Base-by-base conservation (phyloP, 768 basidiomycete species). In the Trametopsis cervina region DNA sequence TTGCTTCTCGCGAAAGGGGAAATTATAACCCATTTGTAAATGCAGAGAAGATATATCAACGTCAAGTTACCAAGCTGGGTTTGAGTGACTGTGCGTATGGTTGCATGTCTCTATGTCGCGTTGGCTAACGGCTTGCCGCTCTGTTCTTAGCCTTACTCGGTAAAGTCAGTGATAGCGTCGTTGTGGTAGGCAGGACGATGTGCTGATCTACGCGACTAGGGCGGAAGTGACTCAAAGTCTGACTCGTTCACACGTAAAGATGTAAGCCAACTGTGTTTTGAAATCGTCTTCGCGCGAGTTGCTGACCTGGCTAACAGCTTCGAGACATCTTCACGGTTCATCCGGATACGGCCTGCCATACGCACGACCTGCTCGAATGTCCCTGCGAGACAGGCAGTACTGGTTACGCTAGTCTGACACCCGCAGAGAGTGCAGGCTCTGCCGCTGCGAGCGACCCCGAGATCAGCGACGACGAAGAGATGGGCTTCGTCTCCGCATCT, bases 51-150 rank as follows among this genome's bases (percentile, higher is more conserved):
- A 90, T 95, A 20, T 94, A 78, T 60, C 90, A 97, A 64, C 76
- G 95, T 49, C 94, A 97, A 65, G 82, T 97, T 24, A 96, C 90
- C 15, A 98, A 98, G 66, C 76, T 90, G 10, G 94, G 90, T 3
- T 67, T 98, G 40, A 92, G 90, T 54, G 81, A 89, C 54, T 89
- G 88, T 89, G 57, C 66, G 81, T 71, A 13, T 50, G n/a, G n/a
- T 65, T 61, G 48, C 49, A 22, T n/a, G n/a, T n/a, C n/a, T n/a
- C 33, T 53, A 40, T 17, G 42, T 33, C 40, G 17, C n/a, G n/a
- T n/a, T n/a, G n/a, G n/a, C 24, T 24, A 20, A 40, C 10, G 35
- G 18, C 49, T 42, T 54, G 17, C 56, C 42, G 36, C 39, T 12
- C 23, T 25, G 39, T 27, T 44, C 15, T 25, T 47, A 89, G 86